Evolutionary conservation across 768 basidiomycete species (phyloP), one percentile per base, ranked within the genome.

Genomic region (Boletus eberwhitei): DNA sequence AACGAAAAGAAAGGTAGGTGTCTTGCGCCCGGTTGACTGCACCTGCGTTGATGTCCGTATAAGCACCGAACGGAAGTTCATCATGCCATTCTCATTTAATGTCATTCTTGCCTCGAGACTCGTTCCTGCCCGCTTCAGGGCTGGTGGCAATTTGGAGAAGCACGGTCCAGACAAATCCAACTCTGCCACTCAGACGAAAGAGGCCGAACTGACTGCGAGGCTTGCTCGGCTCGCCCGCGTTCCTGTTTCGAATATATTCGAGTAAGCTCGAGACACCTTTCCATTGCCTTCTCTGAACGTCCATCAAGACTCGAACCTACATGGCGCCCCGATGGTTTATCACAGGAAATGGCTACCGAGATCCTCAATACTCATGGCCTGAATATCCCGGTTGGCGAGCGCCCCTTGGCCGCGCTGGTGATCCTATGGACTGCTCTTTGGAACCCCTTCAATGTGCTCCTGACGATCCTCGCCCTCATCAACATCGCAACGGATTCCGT

Each of bases 371-470:
- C 35, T 21, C 58, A 67, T 54, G 71, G 71, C 34, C 52, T 58
- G 21, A 72, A 72, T 29, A 55, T 53, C 44, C 63, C 71, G 0
- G 64, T 73, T 5, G 61, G 45, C 24, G 71, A 73, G 45, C 72
- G 70, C 24, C 64, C 70, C 43, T 54, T 70, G 43, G 68, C 64
- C 3, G 62, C 63, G 3, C 38, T 74, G 45, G 40, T 50, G n/a
- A 50, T 71, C 21, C 51, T 73, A 24, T 71, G 68, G 61, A 60
- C 59, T 31, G 73, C 71, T 14, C n/a, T 74, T 16, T 65, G 63
- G 62, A 73, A 74, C 45, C 70, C 71, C 5, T 72, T 72, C 62
- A 72, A 72, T 6, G 48, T 74, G 13, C 62, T 72, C 37, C 49
- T 72, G 53, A 64, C 61, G 8, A 52, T 70, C 42, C 70, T 72